These are phyloP conservation scores for Ambrosia hybrid DNA, from an alignment of 140 eudicot genomes.

Conservation along the genomic window DNA sequence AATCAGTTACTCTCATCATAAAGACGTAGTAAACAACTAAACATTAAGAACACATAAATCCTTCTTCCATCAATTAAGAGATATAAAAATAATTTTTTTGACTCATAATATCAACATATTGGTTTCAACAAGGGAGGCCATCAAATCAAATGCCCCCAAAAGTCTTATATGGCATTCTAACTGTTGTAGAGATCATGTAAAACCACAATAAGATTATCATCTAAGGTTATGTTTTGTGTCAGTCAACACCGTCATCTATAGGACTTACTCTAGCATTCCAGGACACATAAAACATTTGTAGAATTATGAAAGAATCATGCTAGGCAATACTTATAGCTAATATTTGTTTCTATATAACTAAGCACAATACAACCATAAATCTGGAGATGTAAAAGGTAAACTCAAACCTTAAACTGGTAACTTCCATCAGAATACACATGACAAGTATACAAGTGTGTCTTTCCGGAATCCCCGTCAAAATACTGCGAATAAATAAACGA, in stretches of 20 bases:
- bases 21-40: neutral
- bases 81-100: neutral
- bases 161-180: constrained; percentile 1
- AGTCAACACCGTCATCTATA: neutral
- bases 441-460: constrained; percentile 57
- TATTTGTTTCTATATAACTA: constrained; percentile 1
- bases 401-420: constrained; percentile 59
- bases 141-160: neutral
- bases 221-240: neutral
- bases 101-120: neutral
- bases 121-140: too few relatives aligned
- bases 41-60: neutral
- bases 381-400: neutral
- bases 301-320: neutral
- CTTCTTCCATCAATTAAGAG: neutral
- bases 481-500: constrained; percentile 38
- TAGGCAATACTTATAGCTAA: neutral
- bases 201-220: neutral
- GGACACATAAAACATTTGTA: too few relatives aligned
- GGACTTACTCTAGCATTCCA: too few relatives aligned
- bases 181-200: neutral
- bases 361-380: neutral
- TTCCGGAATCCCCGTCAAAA: constrained; percentile 64
- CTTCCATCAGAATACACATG: constrained; percentile 49
- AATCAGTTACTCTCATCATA: neutral